Base-by-base conservation (phyloP, 768 basidiomycete species). In the Agaricus sinodeliciosus region DNA sequence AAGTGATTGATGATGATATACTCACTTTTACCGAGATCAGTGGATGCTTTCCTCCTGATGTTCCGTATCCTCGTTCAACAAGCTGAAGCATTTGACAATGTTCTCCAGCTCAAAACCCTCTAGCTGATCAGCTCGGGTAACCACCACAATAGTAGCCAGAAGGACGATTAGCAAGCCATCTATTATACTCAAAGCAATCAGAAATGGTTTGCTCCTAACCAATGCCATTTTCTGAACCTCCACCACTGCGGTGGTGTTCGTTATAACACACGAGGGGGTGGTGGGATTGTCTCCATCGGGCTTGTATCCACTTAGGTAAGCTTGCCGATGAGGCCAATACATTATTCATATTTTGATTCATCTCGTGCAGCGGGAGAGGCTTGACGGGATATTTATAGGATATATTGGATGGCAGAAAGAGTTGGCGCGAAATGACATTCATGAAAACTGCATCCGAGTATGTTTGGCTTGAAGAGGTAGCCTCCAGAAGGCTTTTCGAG, bases 31-130 rank as follows among this genome's bases (percentile, higher is more conserved):
- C 22, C 1, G 22, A 22, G 22, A 22, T 22, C 3, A 22, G 22
- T 22, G 2, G 22, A 22, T 22, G 22, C 22, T 22, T 22, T 3
- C 3, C 3, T 22, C 22, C 22, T 22, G 3, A 22, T 1, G 22
- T 22, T 22, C 3, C 22, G 22, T 2, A 22, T 22, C 22, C 22
- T 22, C 22, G 3, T 22, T 22, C 22, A 22, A 22, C 22, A 22
- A 22, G 22, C 22, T 3, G 3, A 22, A 22, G 22, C 22, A 22
- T 31, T 40, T 45, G 4, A 39, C n/a, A 16, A 52, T 52, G 37
- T 52, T 52, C 8, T 45, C 43, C 51, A 52, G 31, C 8, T 52
- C 51, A 18, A 52, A 52, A 8, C 43, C 44, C 19, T 40, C 25
- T 11, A 52, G 35, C 28, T 40, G 35, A 45, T 52, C 51, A 12